These are phyloP conservation scores for Camellia granthamiana DNA, from an alignment of 148 eudicot genomes.

Conservation along the genomic window DNA sequence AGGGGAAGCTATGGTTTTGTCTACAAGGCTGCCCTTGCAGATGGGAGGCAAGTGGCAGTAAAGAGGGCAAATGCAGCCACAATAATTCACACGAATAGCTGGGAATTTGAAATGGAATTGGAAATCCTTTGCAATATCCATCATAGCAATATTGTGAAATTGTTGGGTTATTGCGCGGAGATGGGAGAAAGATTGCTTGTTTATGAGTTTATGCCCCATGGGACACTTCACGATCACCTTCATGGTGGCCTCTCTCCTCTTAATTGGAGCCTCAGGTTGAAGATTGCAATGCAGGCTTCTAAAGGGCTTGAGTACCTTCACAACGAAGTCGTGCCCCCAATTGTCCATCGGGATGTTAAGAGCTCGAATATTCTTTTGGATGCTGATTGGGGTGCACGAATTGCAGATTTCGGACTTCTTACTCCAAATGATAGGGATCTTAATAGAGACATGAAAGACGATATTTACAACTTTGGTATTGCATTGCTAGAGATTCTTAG, in stretches of 20 bases:
- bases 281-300: conserved; percentile 83
- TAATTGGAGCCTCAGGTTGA: conserved; percentile 64
- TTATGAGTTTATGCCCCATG: conserved; percentile 92
- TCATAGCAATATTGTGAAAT: conserved; percentile 76
- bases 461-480: conserved; percentile 74
- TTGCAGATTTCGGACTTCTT: conserved; percentile 75
- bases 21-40: conserved; percentile 74
- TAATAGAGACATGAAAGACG: conserved; percentile 46
- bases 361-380: conserved; percentile 82
- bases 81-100: conserved; percentile 77
- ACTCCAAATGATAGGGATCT: conserved; percentile 55
- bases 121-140: conserved; percentile 85
- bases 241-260: conserved; percentile 86
- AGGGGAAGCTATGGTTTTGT: conserved; percentile 97
- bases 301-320: conserved; percentile 93
- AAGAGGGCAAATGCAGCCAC: conserved; percentile 97
- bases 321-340: conserved; percentile 62
- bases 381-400: conserved; percentile 76
- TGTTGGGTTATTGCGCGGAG: conserved; percentile 86
- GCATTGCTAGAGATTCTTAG: conserved; percentile 83
- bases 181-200: conserved; percentile 96
- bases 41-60: conserved; percentile 87
- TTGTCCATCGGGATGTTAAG: conserved; percentile 77
- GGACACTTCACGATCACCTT: conserved; percentile 86
- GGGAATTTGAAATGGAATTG: conserved; percentile 79